Evolutionary conservation across 2,329 filamentous ascomycete species (phyloP).

Genomic region (Curvularia sp.): DNA sequence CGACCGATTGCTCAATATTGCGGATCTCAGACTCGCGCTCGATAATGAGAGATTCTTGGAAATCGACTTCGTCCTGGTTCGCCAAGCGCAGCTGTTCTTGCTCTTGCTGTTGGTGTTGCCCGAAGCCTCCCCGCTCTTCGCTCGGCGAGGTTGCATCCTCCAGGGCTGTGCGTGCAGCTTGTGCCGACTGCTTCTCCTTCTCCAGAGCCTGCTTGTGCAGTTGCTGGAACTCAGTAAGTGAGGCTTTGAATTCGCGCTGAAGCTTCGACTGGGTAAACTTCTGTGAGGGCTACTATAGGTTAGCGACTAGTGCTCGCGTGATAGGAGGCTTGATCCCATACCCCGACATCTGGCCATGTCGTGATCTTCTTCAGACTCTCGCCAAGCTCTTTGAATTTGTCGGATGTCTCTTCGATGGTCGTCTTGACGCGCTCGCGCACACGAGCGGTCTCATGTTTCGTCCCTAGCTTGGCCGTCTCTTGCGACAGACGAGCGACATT

Average conservation of each 20-base stretch:
- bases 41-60: slow-evolving; percentile 93
- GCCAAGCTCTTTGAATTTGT: slow-evolving; percentile 88
- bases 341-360: slow-evolving; percentile 71
- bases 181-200: slow-evolving; percentile 86
- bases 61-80: slow-evolving; percentile 93
- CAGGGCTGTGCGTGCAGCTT: slow-evolving; percentile 80
- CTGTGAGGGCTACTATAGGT: slow-evolving; percentile 75
- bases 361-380: slow-evolving; percentile 94
- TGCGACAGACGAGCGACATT: slow-evolving; percentile 85
- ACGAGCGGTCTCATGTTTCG: slow-evolving; percentile 87
- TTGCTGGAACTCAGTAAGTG: slow-evolving; percentile 87
- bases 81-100: slow-evolving; percentile 79
- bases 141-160: slow-evolving; percentile 62
- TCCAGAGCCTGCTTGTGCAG: slow-evolving; percentile 91
- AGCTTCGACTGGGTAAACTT: slow-evolving; percentile 97
- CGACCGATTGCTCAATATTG: slow-evolving; percentile 95
- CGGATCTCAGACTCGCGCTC: slow-evolving; percentile 97
- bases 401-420: slow-evolving; percentile 83
- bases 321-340: slow-evolving; percentile 62
- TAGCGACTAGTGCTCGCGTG: slow-evolving; percentile 17
- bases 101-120: slow-evolving; percentile 67
- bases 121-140: slow-evolving; percentile 52
- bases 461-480: slow-evolving; percentile 85
- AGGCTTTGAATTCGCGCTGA: slow-evolving; percentile 88
- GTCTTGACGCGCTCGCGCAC: slow-evolving; percentile 90